phyloP scores from a whole-genome alignment of 78 protist genomes.

The Anaeramoeba flamelloides region DNA sequence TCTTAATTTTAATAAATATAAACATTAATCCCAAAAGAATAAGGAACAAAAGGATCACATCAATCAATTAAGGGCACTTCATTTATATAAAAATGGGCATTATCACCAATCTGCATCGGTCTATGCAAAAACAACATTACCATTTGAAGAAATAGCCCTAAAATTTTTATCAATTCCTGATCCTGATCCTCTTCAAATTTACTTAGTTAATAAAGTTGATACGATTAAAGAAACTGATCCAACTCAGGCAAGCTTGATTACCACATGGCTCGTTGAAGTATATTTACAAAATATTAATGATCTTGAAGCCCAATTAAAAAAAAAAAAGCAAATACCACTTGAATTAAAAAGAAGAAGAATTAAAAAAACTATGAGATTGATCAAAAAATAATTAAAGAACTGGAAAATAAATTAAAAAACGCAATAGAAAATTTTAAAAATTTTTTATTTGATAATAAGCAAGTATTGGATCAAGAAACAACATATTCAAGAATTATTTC shows the following conservation, averaged over 20 bases:
- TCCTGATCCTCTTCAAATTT: slow-evolving; percentile 10
- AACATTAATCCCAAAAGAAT: too few relatives aligned
- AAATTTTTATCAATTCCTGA: slow-evolving; percentile 28
- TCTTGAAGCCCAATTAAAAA: too few relatives aligned
- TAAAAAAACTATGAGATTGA: too few relatives aligned
- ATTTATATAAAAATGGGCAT: not conserved
- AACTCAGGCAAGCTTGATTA: slow-evolving; percentile 56
- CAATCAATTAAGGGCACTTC: too few relatives aligned
- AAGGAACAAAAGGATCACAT: too few relatives aligned
- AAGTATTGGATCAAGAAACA: slow-evolving; percentile 36
- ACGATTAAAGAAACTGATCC: slow-evolving; percentile 7
- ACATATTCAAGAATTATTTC: slow-evolving; percentile 53
- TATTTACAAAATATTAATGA: too few relatives aligned
- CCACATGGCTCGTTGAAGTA: slow-evolving; percentile 66
- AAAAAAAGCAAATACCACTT: too few relatives aligned
- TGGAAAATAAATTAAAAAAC: too few relatives aligned
- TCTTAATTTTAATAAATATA: too few relatives aligned
- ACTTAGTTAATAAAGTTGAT: not conserved
- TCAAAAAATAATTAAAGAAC: too few relatives aligned
- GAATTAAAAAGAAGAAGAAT: too few relatives aligned
- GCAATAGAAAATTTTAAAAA: too few relatives aligned
- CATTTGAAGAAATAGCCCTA: slow-evolving; percentile 63
- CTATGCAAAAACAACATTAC: slow-evolving; percentile 43
- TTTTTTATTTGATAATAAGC: slow-evolving; percentile 21
- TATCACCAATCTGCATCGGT: slow-evolving; percentile 31